Conservation (phyloP, 148 eudicot genomes). For the Vaccinium darrowii region DNA sequence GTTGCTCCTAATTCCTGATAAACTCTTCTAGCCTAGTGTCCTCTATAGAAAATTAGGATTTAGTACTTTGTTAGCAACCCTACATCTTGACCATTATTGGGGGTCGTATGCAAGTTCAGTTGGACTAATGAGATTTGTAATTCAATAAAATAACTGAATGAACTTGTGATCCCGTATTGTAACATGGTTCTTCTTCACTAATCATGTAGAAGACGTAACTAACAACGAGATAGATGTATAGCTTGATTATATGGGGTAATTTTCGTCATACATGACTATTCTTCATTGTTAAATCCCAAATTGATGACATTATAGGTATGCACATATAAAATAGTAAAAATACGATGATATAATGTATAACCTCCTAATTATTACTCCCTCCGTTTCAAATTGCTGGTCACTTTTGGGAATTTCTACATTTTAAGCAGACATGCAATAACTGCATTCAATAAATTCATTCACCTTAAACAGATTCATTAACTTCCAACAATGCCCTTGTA, state of each 20-base stretch:
- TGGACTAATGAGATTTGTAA: neutral
- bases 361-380: neutral
- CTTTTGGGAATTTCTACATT: no score
- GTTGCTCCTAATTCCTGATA: neutral
- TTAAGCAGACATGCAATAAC: no score
- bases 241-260: neutral
- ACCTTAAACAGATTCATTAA: no score
- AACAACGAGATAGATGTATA: neutral
- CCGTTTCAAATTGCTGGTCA: no score
- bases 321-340: neutral
- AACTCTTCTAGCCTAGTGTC: neutral
- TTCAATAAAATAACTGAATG: neutral
- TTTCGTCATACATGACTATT: neutral
- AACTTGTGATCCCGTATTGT: neutral
- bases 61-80: neutral
- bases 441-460: no score
- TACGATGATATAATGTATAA: neutral
- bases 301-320: neutral
- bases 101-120: neutral
- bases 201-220: neutral
- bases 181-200: neutral
- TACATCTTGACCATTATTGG: neutral
- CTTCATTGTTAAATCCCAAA: slow-evolving; percentile 1
- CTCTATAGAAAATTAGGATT: neutral
- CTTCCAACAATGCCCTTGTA: no score